Evolutionary conservation across 768 basidiomycete species (phyloP), one percentile per base, ranked within the genome.

Genomic region (Zangia roseola): DNA sequence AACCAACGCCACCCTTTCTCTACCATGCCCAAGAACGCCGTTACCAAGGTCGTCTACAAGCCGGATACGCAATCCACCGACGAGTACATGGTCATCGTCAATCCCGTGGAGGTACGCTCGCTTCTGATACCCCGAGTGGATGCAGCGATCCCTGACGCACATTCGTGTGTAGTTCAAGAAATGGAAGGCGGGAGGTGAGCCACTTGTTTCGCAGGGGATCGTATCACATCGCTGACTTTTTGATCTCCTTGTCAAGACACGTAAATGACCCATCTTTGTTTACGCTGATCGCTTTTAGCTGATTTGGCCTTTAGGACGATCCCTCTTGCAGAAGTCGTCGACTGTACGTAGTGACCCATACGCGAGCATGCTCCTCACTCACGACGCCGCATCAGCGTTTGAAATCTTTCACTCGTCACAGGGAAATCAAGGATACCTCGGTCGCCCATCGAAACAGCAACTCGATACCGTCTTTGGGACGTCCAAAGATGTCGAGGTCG

Each of bases 1-100:
- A 28, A 44, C 37, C n/a, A 10, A 34, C 39, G 26, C 50, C 33
- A 47, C 51, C 24, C 35, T 40, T 40, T n/a, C 28, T 43, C 34
- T 43, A 60, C 31, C 57, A 77, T 76, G 76, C 55, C 71, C 28
- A 78, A 80, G 56, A 54, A 67, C 35, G 59, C n/a, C n/a, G n/a
- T 86, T 52, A 79, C 80, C 47, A 84, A 87, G 73, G 78, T 92
- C 62, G 72, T 91, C 56, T 93, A 88, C 77, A 88, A 89, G 70
- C 85, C 89, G 26, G 82, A 84, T 60, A 64, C 79, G 45, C 80
- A 84, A 56, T 80, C 82, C 8, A 84, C 82, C 19, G 82, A 89
- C 45, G 87, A 90, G 70, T 93, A 69, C 72, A 79, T 77, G 49
- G 69, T 86, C 64, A 75, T 91, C 55, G 82, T 91, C 36, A 78